Base-by-base conservation (phyloP, 306 rosid species). In the Luffa aegyptiaca region DNA sequence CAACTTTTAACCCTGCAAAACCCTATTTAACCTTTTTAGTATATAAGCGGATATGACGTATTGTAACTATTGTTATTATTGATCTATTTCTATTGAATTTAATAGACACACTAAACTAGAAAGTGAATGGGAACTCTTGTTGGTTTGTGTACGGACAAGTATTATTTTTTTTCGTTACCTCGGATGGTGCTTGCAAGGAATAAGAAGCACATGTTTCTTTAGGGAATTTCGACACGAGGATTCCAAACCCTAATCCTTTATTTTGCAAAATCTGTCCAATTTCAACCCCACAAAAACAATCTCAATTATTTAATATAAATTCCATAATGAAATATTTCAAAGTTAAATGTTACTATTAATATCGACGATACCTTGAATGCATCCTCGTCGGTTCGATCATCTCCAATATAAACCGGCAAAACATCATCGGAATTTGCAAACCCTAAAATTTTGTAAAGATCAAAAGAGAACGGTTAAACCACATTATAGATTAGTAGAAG, bases 311-410 rank as follows among this genome's bases (percentile, higher is more conserved):
- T 45, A 31, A 48, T 51, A 41, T 35, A 77, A 18, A 76, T 36
- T 18, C 4, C 33, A n/a, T 14, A 20, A 12, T 13, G n/a, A 18
- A 14, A 69, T 69, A 20, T 9, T 59, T 14, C 5, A 65, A 65
- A 1, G 4, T 8, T 20, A 59, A n/a, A n/a, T 58, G 33, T 2
- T 59, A 59, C 4, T n/a, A 12, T 48, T 0, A 0, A 10, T 48
- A 10, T 10, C 1, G 0, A 48, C 5, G 6, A 48, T 86, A 92
- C 98, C 97, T 92, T 90, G 72, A 94, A 94, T 46, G 98, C 98
- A 82, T 94, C 98, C 80, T 94, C 98, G 16, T 94, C 98, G 0
- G 98, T 92, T 55, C 86, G 90, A 87, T 94, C 98, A 85, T 94
- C 98, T 55, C 98, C 98, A 11, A 94, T 92, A 35, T 94, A 94